A percentile compares a stretch with the other conserved stretches of the same genome.
Evolutionary conservation across 2,329 filamentous ascomycete species (phyloP).

Genomic region (Aureobasidium lini): DNA sequence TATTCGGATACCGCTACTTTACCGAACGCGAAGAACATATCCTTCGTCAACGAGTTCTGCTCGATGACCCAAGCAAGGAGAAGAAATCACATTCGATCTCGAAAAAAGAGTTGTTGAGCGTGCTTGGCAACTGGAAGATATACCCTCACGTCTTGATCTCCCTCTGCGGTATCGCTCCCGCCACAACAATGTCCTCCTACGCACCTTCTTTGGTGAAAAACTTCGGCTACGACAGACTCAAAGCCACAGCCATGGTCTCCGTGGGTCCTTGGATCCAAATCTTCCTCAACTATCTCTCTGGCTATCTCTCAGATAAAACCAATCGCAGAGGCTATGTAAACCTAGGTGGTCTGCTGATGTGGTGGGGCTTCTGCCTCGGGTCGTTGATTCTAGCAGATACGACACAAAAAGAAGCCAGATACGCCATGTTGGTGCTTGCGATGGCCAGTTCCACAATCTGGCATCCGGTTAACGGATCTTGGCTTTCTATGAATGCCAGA

Average conservation of each 20-base stretch:
- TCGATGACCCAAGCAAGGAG: slow-evolving; percentile 17
- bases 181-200: slow-evolving; percentile 16
- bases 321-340: not conserved
- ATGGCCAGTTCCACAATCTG: not conserved
- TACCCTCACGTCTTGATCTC: slow-evolving; percentile 19
- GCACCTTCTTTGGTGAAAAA: slow-evolving; percentile 17
- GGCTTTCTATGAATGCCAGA: slow-evolving; percentile 20
- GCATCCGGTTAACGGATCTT: slow-evolving; percentile 18
- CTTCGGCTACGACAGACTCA: slow-evolving; percentile 18
- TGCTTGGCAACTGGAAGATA: slow-evolving; percentile 17
- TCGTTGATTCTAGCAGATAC: not conserved
- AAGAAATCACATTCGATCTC: slow-evolving; percentile 13
- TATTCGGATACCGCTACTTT: slow-evolving; percentile 14
- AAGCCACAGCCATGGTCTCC: slow-evolving; percentile 19
- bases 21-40: slow-evolving; percentile 15
- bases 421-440: not conserved
- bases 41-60: slow-evolving; percentile 12
- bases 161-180: slow-evolving; percentile 17
- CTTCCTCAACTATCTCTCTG: slow-evolving; percentile 14
- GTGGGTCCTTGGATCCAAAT: slow-evolving; percentile 19
- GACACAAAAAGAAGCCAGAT: not conserved
- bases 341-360: not conserved
- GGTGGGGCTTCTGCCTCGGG: not conserved
- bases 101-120: slow-evolving; percentile 11
- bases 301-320: slow-evolving; percentile 9